Evolutionary conservation across 2,329 filamentous ascomycete genomes (phyloP), one percentile per base, ranked within the genome.

Genomic region (Exophiala sp.): DNA sequence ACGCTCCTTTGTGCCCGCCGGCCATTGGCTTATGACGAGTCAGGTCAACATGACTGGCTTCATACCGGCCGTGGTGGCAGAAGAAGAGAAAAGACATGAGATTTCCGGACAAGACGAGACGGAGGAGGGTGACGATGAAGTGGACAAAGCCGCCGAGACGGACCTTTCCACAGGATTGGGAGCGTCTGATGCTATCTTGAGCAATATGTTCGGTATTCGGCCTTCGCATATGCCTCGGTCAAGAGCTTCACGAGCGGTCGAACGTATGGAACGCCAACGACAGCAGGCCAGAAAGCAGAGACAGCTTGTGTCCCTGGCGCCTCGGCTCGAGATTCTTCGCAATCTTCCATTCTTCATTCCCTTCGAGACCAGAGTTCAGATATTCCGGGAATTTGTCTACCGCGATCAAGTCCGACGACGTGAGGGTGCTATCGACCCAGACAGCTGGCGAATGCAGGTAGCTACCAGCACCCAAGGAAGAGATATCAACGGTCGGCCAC

Each of bases 341-440:
- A 94, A 97, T 62, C 94, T 98, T 83, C 93, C 93, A 0, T 98
- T 97, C 65, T 86, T 91, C 58, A 93, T 98, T 38, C 93, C 91
- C 0, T 98, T 98, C 61, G 81, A 87, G 30, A 93, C 87, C 0
- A 77, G 93, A 40, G 93, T 98, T 3, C 82, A 89, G 64, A 91
- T 97, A 19, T 97, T 98, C 67, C 81, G 90, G 23, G 82, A 95
- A 63, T 97, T 97, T 61, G 86, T 97, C n/a, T 70, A 80, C 23
- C 73, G 90, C 3, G 93, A 98, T 67, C 88, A 93, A 65, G 67
- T 76, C 43, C 82, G 83, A 56, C 74, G 88, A 55, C 75, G 88
- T 57, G 73, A 77, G 22, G 88, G 87, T 0, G 71, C 77, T 55
- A 72, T 83, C 9, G 86, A 93, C 60, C 78, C 86, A 1, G 88